phyloP scores from a whole-genome alignment of 495 filamentous ascomycete genomes.

The Podospora fimiseda region DNA sequence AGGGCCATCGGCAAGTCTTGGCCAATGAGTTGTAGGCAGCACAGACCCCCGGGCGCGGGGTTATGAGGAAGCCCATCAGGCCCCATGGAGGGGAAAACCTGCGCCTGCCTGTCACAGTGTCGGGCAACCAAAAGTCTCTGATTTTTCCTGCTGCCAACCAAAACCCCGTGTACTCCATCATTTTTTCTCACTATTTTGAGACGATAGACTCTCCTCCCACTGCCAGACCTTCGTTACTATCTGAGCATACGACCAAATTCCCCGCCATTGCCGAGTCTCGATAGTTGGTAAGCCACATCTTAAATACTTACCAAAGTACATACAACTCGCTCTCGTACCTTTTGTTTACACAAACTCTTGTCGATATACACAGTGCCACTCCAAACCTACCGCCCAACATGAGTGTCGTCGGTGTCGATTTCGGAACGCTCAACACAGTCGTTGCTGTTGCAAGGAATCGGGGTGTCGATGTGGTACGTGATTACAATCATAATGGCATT shows the following conservation, averaged over 20 bases:
- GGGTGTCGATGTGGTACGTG: conserved; percentile 97
- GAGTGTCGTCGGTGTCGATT: conserved; percentile 65
- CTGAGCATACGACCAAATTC: conserved; percentile 3
- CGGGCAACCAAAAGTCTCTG: conserved; percentile 10
- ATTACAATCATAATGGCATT: too few relatives aligned
- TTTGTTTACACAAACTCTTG: conserved; percentile 25
- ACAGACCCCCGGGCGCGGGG: conserved; percentile 22
- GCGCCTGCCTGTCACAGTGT: conserved; percentile 4
- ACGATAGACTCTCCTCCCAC: conserved; percentile 5
- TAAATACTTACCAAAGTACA: not conserved
- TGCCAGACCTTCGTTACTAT: conserved; percentile 6
- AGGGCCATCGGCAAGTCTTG: conserved; percentile 17
- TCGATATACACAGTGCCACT: conserved; percentile 16
- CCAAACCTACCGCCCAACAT: conserved; percentile 34
- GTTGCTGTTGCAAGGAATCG: conserved; percentile 96
- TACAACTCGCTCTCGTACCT: not conserved
- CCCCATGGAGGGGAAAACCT: conserved; percentile 11
- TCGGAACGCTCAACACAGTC: conserved; percentile 94
- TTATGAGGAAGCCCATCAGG: conserved; percentile 14
- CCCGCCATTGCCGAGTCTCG: conserved; percentile 1
- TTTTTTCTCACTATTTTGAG: conserved; percentile 10
- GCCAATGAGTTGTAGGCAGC: conserved; percentile 4
- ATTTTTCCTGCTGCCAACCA: conserved; percentile 6
- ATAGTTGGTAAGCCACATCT: conserved; percentile 9
- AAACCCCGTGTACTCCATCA: conserved; percentile 2